Evolutionary conservation across 2,329 filamentous ascomycete genomes (phyloP).

Genomic region (Calycina herbarum): DNA sequence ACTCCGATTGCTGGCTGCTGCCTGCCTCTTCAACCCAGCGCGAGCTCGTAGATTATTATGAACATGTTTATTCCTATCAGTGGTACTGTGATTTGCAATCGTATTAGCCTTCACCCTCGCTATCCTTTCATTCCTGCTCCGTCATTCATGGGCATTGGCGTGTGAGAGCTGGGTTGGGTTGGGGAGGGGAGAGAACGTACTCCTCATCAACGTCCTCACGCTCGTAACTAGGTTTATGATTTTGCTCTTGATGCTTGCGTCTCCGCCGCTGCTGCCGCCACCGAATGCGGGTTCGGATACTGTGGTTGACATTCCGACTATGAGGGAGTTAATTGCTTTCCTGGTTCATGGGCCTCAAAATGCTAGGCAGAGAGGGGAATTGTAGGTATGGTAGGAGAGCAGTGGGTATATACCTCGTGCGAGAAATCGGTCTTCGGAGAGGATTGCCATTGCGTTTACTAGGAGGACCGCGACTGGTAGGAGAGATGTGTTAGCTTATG

Average conservation of each 20-base stretch:
- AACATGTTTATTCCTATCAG: slow-evolving; percentile 80
- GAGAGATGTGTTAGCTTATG: slow-evolving; percentile 12
- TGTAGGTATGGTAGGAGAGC: background rate
- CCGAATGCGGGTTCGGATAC: slow-evolving; percentile 76
- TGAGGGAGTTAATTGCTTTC: slow-evolving; percentile 14
- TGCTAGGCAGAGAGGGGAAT: too few relatives aligned
- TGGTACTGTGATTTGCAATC: slow-evolving; percentile 59
- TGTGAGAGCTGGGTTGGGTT: too few relatives aligned
- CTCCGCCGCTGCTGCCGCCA: slow-evolving; percentile 55
- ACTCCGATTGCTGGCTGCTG: background rate
- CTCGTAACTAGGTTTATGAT: slow-evolving; percentile 87
- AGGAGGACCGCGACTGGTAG: slow-evolving; percentile 74
- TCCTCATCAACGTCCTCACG: slow-evolving; percentile 88
- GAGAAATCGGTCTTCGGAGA: slow-evolving; percentile 93
- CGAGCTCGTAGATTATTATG: slow-evolving; percentile 79
- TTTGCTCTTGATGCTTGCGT: slow-evolving; percentile 81
- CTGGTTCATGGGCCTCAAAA: too few relatives aligned
- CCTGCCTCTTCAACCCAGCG: slow-evolving; percentile 57
- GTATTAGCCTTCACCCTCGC: background rate
- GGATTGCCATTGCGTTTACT: slow-evolving; percentile 88
- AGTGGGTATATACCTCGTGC: slow-evolving; percentile 60
- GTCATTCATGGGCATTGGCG: too few relatives aligned
- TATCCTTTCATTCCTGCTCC: background rate
- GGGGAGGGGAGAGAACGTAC: slow-evolving; percentile 55
- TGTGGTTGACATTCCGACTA: slow-evolving; percentile 78